These are phyloP conservation scores for Fusarium anthophilum DNA, from an alignment of 2,329 filamentous ascomycete species.

Conservation along the genomic window DNA sequence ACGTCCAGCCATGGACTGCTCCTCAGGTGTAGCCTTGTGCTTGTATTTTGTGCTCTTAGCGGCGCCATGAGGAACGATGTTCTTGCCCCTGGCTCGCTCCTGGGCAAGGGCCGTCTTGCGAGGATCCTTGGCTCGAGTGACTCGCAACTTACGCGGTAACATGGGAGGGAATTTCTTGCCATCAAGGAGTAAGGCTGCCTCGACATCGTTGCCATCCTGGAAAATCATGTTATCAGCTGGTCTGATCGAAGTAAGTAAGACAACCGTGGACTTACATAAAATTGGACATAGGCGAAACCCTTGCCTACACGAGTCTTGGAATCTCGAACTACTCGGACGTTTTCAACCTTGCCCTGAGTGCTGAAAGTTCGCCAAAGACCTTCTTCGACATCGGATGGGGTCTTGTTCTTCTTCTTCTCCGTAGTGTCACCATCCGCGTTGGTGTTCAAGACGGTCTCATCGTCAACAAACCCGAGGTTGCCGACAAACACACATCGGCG, in stretches of 20 bases:
- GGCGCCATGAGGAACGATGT: constrained; percentile 50
- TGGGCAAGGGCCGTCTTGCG: constrained; percentile 65
- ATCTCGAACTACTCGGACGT: constrained; percentile 91
- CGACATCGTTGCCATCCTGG: constrained; percentile 84
- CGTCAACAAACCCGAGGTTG: constrained; percentile 95
- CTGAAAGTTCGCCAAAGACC: constrained; percentile 87
- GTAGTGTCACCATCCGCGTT: constrained; percentile 72
- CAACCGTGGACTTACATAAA: constrained; percentile 66
- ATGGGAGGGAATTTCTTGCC: constrained; percentile 94
- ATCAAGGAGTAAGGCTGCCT: constrained; percentile 87
- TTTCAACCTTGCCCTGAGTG: constrained; percentile 84
- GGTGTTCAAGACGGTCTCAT: constrained; percentile 77
- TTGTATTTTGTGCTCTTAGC: constrained; percentile 65
- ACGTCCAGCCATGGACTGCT: constrained; percentile 77
- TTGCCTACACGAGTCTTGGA: constrained; percentile 92
- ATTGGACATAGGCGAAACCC: constrained; percentile 97
- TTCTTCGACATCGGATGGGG: constrained; percentile 88
- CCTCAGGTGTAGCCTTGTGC: constrained; percentile 74
- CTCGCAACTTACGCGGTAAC: constrained; percentile 87
- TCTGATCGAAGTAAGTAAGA: background rate
- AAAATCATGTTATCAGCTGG: constrained; percentile 2
- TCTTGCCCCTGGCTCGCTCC: constrained; percentile 45
- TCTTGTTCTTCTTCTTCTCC: constrained; percentile 77
- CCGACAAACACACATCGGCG: constrained; percentile 95
- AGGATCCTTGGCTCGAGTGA: constrained; percentile 83